Conservation (phyloP, 1,139 yeast genomes). For the Candida labiduridarum region DNA sequence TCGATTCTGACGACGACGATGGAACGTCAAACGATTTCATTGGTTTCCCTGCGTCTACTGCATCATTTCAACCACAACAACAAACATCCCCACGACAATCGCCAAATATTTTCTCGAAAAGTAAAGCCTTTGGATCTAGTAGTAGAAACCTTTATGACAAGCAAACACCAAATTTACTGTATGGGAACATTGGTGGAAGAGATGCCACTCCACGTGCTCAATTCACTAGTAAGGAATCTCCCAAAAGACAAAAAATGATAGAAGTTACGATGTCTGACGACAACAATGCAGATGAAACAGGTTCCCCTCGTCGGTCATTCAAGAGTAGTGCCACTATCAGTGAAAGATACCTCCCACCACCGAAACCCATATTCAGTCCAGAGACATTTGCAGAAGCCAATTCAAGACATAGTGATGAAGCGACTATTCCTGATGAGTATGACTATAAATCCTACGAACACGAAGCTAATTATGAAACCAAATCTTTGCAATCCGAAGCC, state of each 20-base stretch:
- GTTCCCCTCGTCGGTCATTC: slow-evolving; percentile 39
- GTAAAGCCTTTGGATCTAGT: slow-evolving; percentile 35
- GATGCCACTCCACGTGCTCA: slow-evolving; percentile 50
- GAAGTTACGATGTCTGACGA: slow-evolving; percentile 50
- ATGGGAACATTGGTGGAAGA: background rate
- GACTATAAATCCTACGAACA: slow-evolving; percentile 43
- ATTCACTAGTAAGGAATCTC: slow-evolving; percentile 66
- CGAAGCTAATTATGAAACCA: slow-evolving; percentile 37
- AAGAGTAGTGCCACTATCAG: slow-evolving; percentile 44
- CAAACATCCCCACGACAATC: slow-evolving; percentile 34
- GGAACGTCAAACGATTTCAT: slow-evolving; percentile 23
- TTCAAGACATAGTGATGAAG: slow-evolving; percentile 42
- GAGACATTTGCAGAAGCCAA: slow-evolving; percentile 65
- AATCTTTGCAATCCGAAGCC: slow-evolving; percentile 41
- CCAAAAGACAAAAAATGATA: slow-evolving; percentile 55
- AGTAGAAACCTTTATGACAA: slow-evolving; percentile 10
- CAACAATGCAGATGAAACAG: slow-evolving; percentile 37
- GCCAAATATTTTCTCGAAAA: slow-evolving; percentile 47
- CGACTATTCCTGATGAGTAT: slow-evolving; percentile 25
- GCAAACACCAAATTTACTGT: slow-evolving; percentile 11
- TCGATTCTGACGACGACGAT: slow-evolving; percentile 26
- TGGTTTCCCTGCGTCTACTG: slow-evolving; percentile 32
- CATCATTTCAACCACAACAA: slow-evolving; percentile 18
- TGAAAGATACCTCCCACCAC: slow-evolving; percentile 59
- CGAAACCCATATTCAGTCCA: slow-evolving; percentile 66